Percentiles rank a stretch among this genome's conserved stretches.
Conservation (phyloP, 441 rosid genomes). For the Gossypium gossypioides region DNA sequence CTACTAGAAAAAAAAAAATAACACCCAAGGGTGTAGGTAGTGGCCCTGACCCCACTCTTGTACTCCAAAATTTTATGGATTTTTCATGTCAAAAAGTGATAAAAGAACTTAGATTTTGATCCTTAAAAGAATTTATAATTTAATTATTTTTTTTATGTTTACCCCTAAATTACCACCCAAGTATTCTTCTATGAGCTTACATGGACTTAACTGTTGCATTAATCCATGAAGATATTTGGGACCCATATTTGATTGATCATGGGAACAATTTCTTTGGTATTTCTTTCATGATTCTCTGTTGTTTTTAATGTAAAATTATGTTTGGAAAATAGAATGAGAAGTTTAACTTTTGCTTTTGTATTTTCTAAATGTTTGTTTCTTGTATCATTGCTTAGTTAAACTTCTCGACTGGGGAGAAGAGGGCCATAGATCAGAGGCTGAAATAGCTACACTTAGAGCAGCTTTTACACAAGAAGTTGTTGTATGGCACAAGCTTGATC, state of each 20-base stretch:
- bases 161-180: neutral
- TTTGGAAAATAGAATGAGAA: neutral
- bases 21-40: neutral
- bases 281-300: constrained; percentile 10
- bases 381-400: constrained; percentile 38
- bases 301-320: neutral
- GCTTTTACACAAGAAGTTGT: constrained; percentile 67
- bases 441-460: constrained; percentile 64
- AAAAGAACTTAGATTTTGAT: neutral
- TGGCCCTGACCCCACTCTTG: neutral
- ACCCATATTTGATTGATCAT: neutral
- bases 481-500: constrained; percentile 74
- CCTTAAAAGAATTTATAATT: neutral
- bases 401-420: constrained; percentile 78
- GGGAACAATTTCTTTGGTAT: neutral
- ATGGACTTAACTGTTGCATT: neutral
- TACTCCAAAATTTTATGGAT: neutral
- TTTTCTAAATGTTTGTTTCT: neutral
- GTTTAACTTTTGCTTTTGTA: neutral
- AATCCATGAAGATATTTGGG: neutral
- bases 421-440: constrained; percentile 61
- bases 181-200: constrained; percentile 3
- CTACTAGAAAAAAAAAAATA: constrained; percentile 1
- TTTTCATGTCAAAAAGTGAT: neutral
- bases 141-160: neutral